Base-by-base conservation (phyloP, 2,329 filamentous ascomycete species). In the Sclerotiophoma versabilis region DNA sequence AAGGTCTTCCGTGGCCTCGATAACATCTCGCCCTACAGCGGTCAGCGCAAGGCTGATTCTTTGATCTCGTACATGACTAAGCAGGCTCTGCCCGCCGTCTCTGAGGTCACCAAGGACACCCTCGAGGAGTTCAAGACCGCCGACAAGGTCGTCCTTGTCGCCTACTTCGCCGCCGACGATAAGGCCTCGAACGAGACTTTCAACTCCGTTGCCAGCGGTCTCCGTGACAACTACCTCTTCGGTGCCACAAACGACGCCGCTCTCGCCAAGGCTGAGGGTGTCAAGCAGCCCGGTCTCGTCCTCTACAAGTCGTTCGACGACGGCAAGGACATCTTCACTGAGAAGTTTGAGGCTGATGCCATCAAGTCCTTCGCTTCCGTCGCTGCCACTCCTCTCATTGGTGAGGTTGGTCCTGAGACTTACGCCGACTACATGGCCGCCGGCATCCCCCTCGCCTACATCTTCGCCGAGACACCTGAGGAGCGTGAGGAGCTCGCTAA, bases 271-370 rank as follows among this genome's bases (percentile, higher is more conserved):
- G 88, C 90, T 42, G 95, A 96, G 82, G 93, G 90, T 66, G 91
- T 96, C 75, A 89, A 88, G 76, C 86, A 89, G 71, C 95, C 95
- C 61, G 87, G 90, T 52, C 81, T 99, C 63, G 91, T 97, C 62
- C 86, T 99, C 55, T 98, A 98, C 89, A 98, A 99, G 86, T 84
- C 88, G 57, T 99, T 98, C 72, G 95, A 99, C 73, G 93, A 98
- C 82, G 92, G 93, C 81, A 97, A 96, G 86, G 86, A 87, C 69
- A 82, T 88, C 68, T 96, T 90, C 81, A 81, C 85, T 17, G 89
- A 92, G 66, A 88, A 91, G 77, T 93, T 98, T 71, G 90, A 92
- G 34, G 84, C 84, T 57, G 91, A 93, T 58, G 85, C 86, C 46
- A 92, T 99, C 71, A 85, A 87, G 74, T 83, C 83, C 65, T 99